Evolutionary conservation across 2,329 filamentous ascomycete genomes (phyloP), one percentile per base, ranked within the genome.

Genomic region (Hypomyces perniciosus): DNA sequence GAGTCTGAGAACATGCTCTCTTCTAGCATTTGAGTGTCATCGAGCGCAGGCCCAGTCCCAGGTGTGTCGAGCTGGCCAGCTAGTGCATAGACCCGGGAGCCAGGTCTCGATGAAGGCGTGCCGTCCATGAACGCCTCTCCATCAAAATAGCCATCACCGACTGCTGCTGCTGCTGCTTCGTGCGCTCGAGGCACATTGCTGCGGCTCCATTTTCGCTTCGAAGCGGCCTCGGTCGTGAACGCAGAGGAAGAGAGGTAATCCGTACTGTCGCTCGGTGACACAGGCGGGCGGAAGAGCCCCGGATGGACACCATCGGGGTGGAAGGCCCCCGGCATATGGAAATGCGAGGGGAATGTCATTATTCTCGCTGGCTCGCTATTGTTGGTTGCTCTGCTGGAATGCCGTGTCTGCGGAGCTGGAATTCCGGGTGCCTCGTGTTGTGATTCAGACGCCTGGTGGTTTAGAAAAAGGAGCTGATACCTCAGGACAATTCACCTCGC

Each of bases 1-100:
- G 77, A 65, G 54, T 83, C 79, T 10, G 78, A 81, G 59, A 79
- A 80, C 53, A 76, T 67, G 62, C 78, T 81, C 48, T 81, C 76
- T 13, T 75, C 77, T 50, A 81, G 65, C 27, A 64, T 58, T 10
- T 65, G 66, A 44, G 62, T 2, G 29, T 41, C 35, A 13, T 48
- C 44, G 2, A 35, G 20, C 8, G 61, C 59, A 7, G 56, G 55
- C 4, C 59, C 63, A 35, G 64, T 64, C n/a, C 62, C 66, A 0
- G 76, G 74, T 0, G 75, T 77, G 44, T 76, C 72, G 45, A 81
- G 74, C 59, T 79, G 75, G 13, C 78, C 79, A 6, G 76, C 78
- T 8, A 81, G 66, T 2, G 73, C 72, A 54, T 81, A 82, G 46
- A 57, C 47, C 51, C 54, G 44, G 50, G 54, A 46, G 47, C 50